Evolutionary conservation across 768 basidiomycete genomes (phyloP), one percentile per base, ranked within the genome.

Genomic region (Gymnopilus dilepis): DNA sequence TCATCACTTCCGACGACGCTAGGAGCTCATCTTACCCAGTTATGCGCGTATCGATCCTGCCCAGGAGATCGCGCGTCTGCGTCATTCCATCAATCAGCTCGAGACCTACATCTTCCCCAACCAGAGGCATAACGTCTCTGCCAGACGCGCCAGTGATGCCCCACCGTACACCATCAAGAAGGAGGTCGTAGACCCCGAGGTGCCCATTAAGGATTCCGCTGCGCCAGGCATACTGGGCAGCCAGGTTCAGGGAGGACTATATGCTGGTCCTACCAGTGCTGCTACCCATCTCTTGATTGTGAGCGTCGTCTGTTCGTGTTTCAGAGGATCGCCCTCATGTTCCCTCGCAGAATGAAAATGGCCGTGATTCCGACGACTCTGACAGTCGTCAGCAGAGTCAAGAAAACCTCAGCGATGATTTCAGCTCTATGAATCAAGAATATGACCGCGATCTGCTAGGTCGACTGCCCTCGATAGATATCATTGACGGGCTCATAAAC

Each of bases 261-360:
- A 90, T 72, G 83, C 89, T 42, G 92, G 92, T n/a, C 84, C 91
- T 37, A 94, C 92, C 8, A 89, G 89, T 66, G 84, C 87, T 38
- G 86, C 86, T 42, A 86, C 87, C 1, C 88, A 91, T 73, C 79
- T 93, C 43, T 74, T 88, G 40, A 77, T 86, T 75, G 90, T 89
- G 65, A 66, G 76, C 19, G 41, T 5, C 17, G 28, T 74, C 62
- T 51, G 52, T 42, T 60, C 64, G 28, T 62, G 6, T 53, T 47
- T 60, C 60, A 40, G 55, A 24, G 63, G 64, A 17, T 64, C 59
- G 48, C 65, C 67, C 56, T 62, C 17, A 54, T 41, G 38, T 13
- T 31, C 62, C 67, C 33, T 63, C 34, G 62, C 67, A 85, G 81
- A 79, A 75, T 58, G 79, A 80, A 64, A 67, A 51, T 30, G 33